Conservation (phyloP, 2,329 filamentous ascomycete species). For the Phaeophleospora eucalypticola region DNA sequence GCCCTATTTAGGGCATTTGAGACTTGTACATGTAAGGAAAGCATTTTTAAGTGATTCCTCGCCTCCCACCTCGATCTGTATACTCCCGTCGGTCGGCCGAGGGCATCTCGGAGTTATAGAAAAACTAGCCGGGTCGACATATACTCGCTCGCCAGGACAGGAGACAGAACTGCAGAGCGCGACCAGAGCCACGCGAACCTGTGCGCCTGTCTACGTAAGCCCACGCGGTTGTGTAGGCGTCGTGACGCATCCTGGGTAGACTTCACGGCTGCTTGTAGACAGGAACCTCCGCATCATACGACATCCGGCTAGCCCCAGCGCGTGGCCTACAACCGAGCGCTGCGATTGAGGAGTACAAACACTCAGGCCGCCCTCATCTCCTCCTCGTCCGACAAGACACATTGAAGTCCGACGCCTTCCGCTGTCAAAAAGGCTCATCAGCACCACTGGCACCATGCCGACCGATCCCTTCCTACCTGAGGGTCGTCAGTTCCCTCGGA, state of each 20-base stretch:
- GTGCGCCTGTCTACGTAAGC: neutral
- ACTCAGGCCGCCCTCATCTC: neutral
- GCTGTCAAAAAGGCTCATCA: neutral
- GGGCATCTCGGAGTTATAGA: neutral
- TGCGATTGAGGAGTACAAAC: neutral
- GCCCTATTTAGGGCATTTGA: no score
- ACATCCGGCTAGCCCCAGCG: no score
- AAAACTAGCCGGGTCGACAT: neutral
- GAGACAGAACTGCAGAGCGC: neutral
- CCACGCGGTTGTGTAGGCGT: neutral
- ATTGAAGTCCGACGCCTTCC: neutral
- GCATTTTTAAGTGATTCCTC: neutral
- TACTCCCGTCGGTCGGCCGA: neutral
- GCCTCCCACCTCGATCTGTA: neutral
- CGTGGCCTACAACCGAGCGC: no score
- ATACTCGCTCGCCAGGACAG: neutral
- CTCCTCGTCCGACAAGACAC: no score
- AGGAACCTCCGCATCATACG: no score
- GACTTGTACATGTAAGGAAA: no score
- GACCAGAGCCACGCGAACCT: neutral
- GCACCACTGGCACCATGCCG: constrained; percentile 14
- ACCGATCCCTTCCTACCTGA: constrained; percentile 21
- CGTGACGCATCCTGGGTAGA: neutral
- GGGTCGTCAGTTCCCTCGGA: constrained; percentile 17
- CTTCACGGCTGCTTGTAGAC: no score